These are phyloP conservation scores for Nannochloropsis salina DNA, from an alignment of 108 stramenopile species.

Conservation along the genomic window DNA sequence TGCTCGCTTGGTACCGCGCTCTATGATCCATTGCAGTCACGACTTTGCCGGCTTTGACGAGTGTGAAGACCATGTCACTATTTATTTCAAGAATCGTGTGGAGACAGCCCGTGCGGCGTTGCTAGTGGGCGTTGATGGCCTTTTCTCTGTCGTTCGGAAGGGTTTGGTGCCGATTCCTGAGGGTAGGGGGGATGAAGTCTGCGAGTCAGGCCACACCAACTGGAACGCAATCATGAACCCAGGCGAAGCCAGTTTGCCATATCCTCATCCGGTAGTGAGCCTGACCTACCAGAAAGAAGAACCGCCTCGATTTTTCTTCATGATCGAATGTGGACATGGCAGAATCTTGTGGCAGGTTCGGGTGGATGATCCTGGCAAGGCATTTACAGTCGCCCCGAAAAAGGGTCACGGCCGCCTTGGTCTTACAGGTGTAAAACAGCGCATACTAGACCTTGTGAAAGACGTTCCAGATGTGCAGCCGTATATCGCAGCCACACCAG, in stretches of 20 bases:
- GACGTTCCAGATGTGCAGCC: not conserved
- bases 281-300: not conserved
- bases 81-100: not conserved
- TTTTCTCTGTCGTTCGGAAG: not conserved
- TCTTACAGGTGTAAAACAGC: not conserved
- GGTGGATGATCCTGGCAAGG: not conserved
- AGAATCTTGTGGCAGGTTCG: not conserved
- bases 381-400: not conserved
- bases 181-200: not conserved
- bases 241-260: not conserved
- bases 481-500: not conserved
- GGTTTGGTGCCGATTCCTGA: not conserved
- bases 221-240: not conserved
- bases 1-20: not conserved
- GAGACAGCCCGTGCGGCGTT: not conserved
- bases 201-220: not conserved
- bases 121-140: not conserved
- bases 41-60: constrained; percentile 1
- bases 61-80: not conserved
- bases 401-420: constrained; percentile 9
- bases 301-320: constrained; percentile 6
- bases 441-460: not conserved
- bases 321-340: not conserved
- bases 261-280: not conserved
- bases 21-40: not conserved